phyloP scores from a whole-genome alignment of 768 basidiomycete genomes.

The Clitopilus hobsonii region DNA sequence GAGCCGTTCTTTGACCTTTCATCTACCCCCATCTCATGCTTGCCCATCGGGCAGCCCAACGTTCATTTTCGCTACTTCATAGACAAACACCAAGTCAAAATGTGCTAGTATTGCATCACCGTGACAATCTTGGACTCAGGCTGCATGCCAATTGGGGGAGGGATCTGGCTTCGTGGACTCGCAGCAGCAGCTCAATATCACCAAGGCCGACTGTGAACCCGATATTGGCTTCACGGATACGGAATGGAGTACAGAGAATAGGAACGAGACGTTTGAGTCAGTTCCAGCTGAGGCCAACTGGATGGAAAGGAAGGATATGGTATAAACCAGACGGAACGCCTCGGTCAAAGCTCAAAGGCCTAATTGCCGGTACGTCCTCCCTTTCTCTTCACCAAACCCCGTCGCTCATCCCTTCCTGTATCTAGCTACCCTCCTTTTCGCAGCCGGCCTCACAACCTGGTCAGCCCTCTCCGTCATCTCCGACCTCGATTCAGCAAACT shows the following conservation, averaged over 20 bases:
- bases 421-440: conserved; percentile 7
- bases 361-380: conserved; percentile 22
- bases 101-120: background rate
- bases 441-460: conserved; percentile 6
- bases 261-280: background rate
- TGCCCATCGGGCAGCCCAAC: conserved; percentile 21
- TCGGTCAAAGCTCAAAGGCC: conserved; percentile 27
- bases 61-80: conserved; percentile 15
- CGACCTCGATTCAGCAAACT: conserved; percentile 21
- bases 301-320: conserved; percentile 22
- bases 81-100: background rate
- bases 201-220: too few species aligned
- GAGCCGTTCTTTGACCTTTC: conserved; percentile 2
- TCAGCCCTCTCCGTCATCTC: conserved; percentile 19
- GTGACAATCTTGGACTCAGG: background rate
- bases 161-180: too few species aligned
- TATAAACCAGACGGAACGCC: conserved; percentile 31
- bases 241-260: too few species aligned
- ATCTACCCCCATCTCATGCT: conserved; percentile 24
- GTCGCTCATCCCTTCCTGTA: background rate
- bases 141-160: too few species aligned
- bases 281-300: conserved; percentile 15
- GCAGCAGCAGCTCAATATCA: too few species aligned
- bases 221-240: too few species aligned
- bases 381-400: background rate